Evolutionary conservation across 2,329 filamentous ascomycete genomes (phyloP), one percentile per base, ranked within the genome.

Genomic region (Xylariaceae sp.): DNA sequence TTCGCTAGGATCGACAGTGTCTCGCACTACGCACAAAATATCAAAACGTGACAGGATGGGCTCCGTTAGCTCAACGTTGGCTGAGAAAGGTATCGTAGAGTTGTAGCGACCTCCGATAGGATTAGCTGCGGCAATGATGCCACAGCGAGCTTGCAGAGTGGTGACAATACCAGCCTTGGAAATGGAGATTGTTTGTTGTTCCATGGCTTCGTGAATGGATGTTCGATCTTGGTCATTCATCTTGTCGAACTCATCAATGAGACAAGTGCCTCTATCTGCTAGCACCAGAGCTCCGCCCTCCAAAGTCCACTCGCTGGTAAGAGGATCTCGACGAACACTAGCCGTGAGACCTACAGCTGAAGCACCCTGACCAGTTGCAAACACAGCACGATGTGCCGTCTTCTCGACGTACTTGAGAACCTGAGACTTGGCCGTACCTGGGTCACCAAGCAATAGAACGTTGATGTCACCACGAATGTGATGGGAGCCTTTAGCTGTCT

Each of bases 181-280:
- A 68, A 99, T 99, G 57, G 93, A 97, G 63, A 99, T 99, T 1
- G 94, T 99, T 75, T 99, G 94, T 74, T 99, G 94, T 74, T 99
- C 94, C 94, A 99, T 99, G 55, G 94, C 94, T 79, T 99, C 94
- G 81, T 99, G 94, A 64, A 99, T 99, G 6, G 92, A 96, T 1
- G 94, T 97, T 61, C 94, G 86, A 72, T 99, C 94, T 70, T 97
- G 92, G 71, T 99, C 94, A 72, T 97, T 97, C 94, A 99, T 99
- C 81, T 99, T 99, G 82, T 99, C 94, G 66, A 99, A 99, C 74
- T 99, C 94, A 67, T 99, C 94, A 59, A 99, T 99, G 24, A 99
- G 80, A 68, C 94, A 97, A 13, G 91, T 96, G 33, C 94, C 94
- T 61, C 91, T 88, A 71, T 99, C 94, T 13, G 94, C 94, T 50